A percentile compares a stretch with the other conserved stretches of the same genome.
phyloP scores from a whole-genome alignment of 345 rosid genomes.

The Turritis glabra region DNA sequence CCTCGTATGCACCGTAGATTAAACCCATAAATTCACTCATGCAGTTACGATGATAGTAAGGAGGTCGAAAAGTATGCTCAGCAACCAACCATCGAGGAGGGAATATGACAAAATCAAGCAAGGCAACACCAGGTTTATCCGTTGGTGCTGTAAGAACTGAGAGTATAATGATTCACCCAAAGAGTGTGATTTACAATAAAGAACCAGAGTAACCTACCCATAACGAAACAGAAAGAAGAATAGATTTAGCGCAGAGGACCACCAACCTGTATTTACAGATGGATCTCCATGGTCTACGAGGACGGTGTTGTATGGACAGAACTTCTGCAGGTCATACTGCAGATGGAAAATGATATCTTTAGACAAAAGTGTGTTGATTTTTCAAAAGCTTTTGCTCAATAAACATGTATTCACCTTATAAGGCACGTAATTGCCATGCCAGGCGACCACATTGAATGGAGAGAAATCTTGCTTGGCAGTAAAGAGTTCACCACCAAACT shows the following conservation, averaged over 20 bases:
- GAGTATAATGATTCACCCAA: slow-evolving; percentile 11
- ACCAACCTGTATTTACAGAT: slow-evolving; percentile 81
- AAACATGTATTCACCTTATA: slow-evolving; percentile 59
- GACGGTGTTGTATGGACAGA: slow-evolving; percentile 95
- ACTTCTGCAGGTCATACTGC: slow-evolving; percentile 89
- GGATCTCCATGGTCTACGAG: slow-evolving; percentile 92
- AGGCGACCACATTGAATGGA: slow-evolving; percentile 94
- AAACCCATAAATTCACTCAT: slow-evolving; percentile 99
- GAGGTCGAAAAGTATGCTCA: slow-evolving; percentile 96
- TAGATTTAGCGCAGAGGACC: neutral
- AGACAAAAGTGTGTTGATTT: neutral
- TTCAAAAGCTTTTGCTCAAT: neutral
- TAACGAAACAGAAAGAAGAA: neutral
- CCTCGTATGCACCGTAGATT: slow-evolving; percentile 93
- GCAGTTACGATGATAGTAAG: slow-evolving; percentile 96
- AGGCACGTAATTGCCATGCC: slow-evolving; percentile 98
- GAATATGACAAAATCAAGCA: slow-evolving; percentile 92
- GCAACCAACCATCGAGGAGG: slow-evolving; percentile 98
- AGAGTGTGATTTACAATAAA: slow-evolving; percentile 5
- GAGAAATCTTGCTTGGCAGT: slow-evolving; percentile 93
- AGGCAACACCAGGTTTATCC: slow-evolving; percentile 95
- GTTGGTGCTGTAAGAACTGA: slow-evolving; percentile 96
- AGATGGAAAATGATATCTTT: slow-evolving; percentile 17
- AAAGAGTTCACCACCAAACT: slow-evolving; percentile 88
- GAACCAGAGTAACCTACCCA: neutral